Evolutionary conservation across 106 monocot species (phyloP).

Genomic region (Dioscorea alata): DNA sequence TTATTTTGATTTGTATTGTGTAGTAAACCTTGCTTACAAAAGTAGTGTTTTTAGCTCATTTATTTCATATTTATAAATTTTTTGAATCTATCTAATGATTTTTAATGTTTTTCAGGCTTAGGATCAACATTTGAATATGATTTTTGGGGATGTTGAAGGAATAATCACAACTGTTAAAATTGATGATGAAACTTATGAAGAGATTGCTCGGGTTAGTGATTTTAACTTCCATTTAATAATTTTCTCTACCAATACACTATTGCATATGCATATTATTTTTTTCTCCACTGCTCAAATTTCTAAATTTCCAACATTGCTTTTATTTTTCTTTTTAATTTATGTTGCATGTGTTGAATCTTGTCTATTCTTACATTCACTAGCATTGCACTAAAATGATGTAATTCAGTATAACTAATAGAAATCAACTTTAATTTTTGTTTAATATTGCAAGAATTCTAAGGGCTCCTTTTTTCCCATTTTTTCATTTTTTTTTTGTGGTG

Average conservation of each 20-base stretch:
- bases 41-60: neutral
- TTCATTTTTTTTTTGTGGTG: neutral
- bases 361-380: neutral
- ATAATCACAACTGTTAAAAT: constrained; percentile 11
- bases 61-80: neutral
- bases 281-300: no score
- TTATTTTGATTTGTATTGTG: no score
- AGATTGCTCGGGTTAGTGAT: constrained; percentile 5
- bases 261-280: no score
- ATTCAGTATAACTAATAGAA: neutral
- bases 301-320: no score
- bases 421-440: neutral
- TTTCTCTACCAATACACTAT: no score
- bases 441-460: neutral
- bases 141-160: constrained; percentile 10
- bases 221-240: neutral
- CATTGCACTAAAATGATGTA: neutral
- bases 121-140: constrained; percentile 14
- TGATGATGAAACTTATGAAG: constrained; percentile 20
- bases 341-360: no score
- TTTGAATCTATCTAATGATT: neutral
- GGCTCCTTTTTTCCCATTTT: no score
- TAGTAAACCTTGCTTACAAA: neutral
- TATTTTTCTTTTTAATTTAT: no score
- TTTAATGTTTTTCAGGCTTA: constrained; percentile 4